Evolutionary conservation across 2,329 filamentous ascomycete genomes (phyloP).

Genomic region (Myriosclerotinia curreyana): DNA sequence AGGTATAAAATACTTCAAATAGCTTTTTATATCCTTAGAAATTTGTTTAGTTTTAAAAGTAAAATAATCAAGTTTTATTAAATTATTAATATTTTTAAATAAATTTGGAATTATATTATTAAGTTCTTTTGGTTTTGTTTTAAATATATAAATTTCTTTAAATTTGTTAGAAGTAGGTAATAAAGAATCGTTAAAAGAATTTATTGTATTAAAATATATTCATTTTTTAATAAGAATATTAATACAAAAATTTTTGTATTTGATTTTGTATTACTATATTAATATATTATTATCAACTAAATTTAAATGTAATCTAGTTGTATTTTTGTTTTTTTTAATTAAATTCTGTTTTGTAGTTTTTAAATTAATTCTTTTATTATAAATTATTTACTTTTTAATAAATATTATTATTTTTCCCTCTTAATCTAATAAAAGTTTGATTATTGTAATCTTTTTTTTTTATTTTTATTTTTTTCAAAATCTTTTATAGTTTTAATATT

Average conservation of each 20-base stretch:
- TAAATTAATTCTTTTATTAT: background rate
- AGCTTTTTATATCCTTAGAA: too few relatives aligned
- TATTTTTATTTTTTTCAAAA: background rate
- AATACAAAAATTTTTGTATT: slow-evolving; percentile 15
- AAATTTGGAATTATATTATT: too few relatives aligned
- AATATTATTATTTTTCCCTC: slow-evolving; percentile 3
- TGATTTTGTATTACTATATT: background rate
- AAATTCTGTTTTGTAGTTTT: slow-evolving; percentile 15
- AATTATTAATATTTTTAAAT: too few relatives aligned
- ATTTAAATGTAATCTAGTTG: background rate
- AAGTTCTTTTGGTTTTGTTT: too few relatives aligned
- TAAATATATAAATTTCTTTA: too few relatives aligned
- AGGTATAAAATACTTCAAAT: too few relatives aligned
- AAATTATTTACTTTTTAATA: background rate
- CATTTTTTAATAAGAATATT: too few relatives aligned
- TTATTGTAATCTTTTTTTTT: slow-evolving; percentile 1
- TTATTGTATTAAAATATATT: too few relatives aligned
- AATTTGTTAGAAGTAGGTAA: too few relatives aligned
- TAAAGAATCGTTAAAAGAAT: too few relatives aligned
- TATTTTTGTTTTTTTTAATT: background rate
- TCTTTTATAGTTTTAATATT: background rate
- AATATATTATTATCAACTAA: background rate
- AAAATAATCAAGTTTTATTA: too few relatives aligned
- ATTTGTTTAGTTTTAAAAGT: too few relatives aligned
- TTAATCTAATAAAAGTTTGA: background rate